phyloP scores from a whole-genome alignment of 202 grass and related monocot genomes.

The Brachypodium distachyon region DNA sequence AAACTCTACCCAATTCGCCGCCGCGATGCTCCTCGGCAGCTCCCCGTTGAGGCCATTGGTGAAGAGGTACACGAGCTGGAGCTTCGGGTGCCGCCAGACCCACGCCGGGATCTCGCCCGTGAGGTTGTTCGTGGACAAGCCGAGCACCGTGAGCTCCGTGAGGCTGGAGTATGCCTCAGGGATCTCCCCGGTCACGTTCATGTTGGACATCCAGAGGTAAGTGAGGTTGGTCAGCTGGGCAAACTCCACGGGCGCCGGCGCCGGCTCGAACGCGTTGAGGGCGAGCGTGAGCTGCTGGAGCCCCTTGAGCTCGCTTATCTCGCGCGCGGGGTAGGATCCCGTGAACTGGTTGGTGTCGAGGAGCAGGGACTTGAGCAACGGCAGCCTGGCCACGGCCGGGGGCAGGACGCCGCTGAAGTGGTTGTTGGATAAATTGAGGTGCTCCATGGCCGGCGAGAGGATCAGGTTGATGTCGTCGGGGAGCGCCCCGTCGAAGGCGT shows the following conservation, averaged over 20 bases:
- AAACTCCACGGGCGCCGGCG: conserved; percentile 36
- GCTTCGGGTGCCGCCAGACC: conserved; percentile 45
- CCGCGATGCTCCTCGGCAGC: conserved; percentile 24
- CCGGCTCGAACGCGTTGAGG: conserved; percentile 23
- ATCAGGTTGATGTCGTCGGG: conserved; percentile 32
- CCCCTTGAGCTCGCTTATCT: conserved; percentile 20
- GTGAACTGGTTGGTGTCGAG: conserved; percentile 53
- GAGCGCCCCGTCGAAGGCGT: conserved; percentile 36
- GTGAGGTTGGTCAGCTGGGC: conserved; percentile 36
- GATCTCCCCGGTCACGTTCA: conserved; percentile 50
- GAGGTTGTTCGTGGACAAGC: conserved; percentile 33
- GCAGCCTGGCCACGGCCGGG: background rate
- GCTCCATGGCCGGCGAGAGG: conserved; percentile 26
- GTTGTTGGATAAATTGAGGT: conserved; percentile 50
- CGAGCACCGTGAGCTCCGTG: conserved; percentile 23
- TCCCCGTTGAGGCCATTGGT: conserved; percentile 36
- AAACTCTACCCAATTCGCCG: conserved; percentile 21
- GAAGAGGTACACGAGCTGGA: conserved; percentile 19
- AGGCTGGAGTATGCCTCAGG: conserved; percentile 24
- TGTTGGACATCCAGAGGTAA: conserved; percentile 32
- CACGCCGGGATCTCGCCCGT: conserved; percentile 44
- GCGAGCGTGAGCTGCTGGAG: conserved; percentile 52
- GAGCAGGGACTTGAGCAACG: conserved; percentile 15
- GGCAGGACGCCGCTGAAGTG: conserved; percentile 45
- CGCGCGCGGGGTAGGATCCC: conserved; percentile 31